Evolutionary conservation across 2,329 filamentous ascomycete species (phyloP).

Genomic region (Raffaelea arxii): DNA sequence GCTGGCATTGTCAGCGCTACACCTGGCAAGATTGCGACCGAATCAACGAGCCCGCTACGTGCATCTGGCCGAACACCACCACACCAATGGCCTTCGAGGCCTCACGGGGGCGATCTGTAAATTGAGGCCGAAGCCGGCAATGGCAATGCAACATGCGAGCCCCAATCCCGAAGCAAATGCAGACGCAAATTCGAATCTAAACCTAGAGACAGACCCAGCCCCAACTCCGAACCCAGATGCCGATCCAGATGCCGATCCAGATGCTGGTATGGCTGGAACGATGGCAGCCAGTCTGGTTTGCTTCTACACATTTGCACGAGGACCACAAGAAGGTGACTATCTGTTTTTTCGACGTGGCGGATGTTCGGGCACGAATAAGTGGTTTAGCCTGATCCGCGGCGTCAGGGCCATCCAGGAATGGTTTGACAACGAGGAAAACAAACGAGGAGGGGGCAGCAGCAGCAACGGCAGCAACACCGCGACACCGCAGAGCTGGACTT

Average conservation of each 20-base stretch:
- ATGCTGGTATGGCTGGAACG: not conserved
- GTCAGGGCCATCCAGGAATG: not conserved
- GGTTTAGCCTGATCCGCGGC: not conserved
- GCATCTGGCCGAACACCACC: not conserved
- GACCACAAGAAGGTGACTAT: not conserved
- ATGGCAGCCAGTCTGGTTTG: not conserved
- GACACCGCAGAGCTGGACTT: not conserved
- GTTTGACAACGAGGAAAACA: too few species aligned
- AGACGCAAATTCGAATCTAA: too few species aligned
- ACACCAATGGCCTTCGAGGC: not conserved
- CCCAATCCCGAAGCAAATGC: too few species aligned
- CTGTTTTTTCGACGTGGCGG: not conserved
- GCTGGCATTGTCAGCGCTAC: not conserved
- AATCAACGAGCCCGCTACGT: not conserved
- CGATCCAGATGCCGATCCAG: too few species aligned
- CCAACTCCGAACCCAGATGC: too few species aligned
- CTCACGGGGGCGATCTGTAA: not conserved
- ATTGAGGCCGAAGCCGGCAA: not conserved
- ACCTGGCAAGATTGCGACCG: not conserved
- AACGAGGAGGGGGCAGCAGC: not conserved
- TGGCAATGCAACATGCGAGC: too few species aligned
- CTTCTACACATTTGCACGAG: not conserved
- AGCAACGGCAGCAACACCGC: not conserved
- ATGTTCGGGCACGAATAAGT: not conserved
- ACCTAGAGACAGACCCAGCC: too few species aligned